Percentiles rank a stretch among this genome's conserved stretches.
Evolutionary conservation across 176 grass and related monocot species (phyloP).

Genomic region (Elaeis guineensis): DNA sequence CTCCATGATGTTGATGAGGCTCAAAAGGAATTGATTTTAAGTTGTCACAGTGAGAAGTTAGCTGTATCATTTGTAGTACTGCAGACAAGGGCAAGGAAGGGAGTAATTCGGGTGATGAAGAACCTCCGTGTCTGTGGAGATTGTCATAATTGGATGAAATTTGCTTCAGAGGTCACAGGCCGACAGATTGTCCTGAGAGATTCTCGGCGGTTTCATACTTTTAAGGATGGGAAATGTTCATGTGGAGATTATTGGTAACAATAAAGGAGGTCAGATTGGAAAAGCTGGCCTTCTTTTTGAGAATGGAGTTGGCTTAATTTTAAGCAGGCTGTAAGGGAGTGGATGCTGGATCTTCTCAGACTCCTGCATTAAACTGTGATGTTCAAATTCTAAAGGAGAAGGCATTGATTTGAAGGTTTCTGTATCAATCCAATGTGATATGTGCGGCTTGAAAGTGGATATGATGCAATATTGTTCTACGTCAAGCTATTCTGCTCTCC

Average conservation of each 20-base stretch:
- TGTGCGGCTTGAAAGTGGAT: too few relatives aligned
- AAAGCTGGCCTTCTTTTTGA: too few relatives aligned
- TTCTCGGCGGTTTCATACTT: conserved; percentile 17
- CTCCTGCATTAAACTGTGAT: too few relatives aligned
- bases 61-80: conserved; percentile 9
- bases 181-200: conserved; percentile 5
- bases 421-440: too few relatives aligned
- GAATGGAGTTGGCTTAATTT: too few relatives aligned
- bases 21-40: conserved; percentile 10
- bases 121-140: conserved; percentile 14
- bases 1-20: conserved; percentile 11
- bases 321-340: too few relatives aligned
- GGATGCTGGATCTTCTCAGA: too few relatives aligned
- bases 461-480: too few relatives aligned
- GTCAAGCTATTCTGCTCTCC: too few relatives aligned
- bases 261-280: too few relatives aligned
- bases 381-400: too few relatives aligned
- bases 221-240: conserved; percentile 13
- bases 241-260: conserved; percentile 14
- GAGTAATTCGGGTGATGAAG: conserved; percentile 12
- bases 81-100: neutral
- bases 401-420: too few relatives aligned
- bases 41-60: conserved; percentile 13
- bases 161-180: neutral
- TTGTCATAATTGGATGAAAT: conserved; percentile 20